phyloP scores from a whole-genome alignment of 2,329 filamentous ascomycete genomes.

The Fonsecaea erecta region DNA sequence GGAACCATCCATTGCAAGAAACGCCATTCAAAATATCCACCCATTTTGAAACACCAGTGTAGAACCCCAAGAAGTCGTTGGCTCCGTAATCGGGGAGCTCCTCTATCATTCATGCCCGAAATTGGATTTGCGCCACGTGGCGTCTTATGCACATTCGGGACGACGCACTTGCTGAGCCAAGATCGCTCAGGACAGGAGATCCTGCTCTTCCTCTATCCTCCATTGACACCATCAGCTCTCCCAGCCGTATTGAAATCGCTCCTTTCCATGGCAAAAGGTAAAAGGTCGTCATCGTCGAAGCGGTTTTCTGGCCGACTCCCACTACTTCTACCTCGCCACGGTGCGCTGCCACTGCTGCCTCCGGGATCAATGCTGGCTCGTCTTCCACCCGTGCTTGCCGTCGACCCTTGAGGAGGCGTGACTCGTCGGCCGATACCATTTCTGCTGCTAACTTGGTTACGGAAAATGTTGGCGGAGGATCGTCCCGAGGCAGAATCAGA shows the following conservation, averaged over 20 bases:
- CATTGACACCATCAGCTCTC: constrained; percentile 6
- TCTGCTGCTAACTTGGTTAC: constrained; percentile 18
- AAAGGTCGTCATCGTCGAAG: constrained; percentile 36
- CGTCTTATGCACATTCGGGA: neutral
- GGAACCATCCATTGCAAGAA: neutral
- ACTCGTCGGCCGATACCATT: constrained; percentile 23
- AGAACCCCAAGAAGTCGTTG: neutral
- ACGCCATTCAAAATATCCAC: neutral
- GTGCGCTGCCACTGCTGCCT: constrained; percentile 33
- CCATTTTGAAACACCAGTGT: neutral
- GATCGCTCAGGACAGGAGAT: neutral
- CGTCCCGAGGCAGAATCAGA: constrained; percentile 34
- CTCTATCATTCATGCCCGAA: neutral
- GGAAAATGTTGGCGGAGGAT: constrained; percentile 32
- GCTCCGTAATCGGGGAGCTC: neutral
- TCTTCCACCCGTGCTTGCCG: constrained; percentile 34
- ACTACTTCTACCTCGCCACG: constrained; percentile 33
- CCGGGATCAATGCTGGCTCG: constrained; percentile 31
- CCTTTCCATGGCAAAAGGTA: constrained; percentile 37
- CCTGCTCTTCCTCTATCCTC: neutral
- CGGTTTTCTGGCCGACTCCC: constrained; percentile 35
- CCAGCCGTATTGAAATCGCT: constrained; percentile 33
- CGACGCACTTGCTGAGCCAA: neutral
- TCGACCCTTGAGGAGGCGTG: constrained; percentile 33
- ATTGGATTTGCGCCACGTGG: neutral